Conservation (phyloP, 2,329 filamentous ascomycete genomes). For the Didymella lethalis region DNA sequence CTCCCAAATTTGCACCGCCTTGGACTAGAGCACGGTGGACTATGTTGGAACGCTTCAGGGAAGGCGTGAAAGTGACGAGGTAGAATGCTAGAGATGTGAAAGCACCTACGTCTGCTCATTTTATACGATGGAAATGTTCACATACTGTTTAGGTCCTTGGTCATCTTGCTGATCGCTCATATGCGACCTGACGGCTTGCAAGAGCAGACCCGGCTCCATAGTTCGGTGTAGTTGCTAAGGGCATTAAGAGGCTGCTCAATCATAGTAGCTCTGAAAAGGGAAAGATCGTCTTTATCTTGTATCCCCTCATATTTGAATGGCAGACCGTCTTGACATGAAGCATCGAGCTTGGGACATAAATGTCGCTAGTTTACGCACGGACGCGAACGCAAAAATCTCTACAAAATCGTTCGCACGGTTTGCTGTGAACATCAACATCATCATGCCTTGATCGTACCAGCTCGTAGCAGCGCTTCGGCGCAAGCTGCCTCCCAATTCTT, state of each 20-base stretch:
- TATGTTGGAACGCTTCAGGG: too few relatives aligned
- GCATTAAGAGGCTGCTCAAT: not conserved
- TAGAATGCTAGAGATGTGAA: not conserved
- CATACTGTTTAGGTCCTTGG: not conserved
- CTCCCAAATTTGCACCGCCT: too few relatives aligned
- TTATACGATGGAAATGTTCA: not conserved
- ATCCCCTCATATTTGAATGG: not conserved
- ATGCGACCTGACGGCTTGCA: not conserved
- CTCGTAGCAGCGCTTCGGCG: conserved; percentile 15
- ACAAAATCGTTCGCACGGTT: conserved; percentile 7
- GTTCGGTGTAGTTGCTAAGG: not conserved
- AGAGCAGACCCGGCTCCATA: not conserved
- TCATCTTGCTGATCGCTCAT: not conserved
- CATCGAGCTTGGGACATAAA: not conserved
- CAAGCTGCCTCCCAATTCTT: not conserved
- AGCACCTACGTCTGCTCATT: not conserved
- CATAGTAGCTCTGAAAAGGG: too few relatives aligned
- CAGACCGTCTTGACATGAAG: not conserved
- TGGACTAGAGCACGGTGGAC: too few relatives aligned
- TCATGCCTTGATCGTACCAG: conserved; percentile 18
- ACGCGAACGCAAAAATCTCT: conserved; percentile 5
- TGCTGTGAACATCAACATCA: conserved; percentile 7
- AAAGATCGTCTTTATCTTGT: not conserved
- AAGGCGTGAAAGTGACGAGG: not conserved
- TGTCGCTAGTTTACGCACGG: conserved; percentile 12